A percentile compares a stretch with the other conserved stretches of the same genome.
These are phyloP conservation scores for Colletotrichum eremochloae DNA, from an alignment of 2,329 filamentous ascomycete genomes.

Conservation along the genomic window DNA sequence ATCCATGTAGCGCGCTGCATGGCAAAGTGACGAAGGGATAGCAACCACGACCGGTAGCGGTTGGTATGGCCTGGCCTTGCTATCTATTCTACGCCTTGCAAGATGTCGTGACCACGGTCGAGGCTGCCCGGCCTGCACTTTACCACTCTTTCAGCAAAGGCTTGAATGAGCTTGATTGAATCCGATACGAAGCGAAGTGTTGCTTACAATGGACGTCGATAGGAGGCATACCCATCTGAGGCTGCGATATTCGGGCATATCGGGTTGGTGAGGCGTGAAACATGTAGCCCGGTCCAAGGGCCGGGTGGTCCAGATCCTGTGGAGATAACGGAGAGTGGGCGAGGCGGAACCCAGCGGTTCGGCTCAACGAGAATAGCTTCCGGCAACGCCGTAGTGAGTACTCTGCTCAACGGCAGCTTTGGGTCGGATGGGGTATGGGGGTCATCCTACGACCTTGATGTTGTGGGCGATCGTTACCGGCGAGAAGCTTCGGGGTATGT, in stretches of 20 bases:
- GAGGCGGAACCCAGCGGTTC: constrained; percentile 6
- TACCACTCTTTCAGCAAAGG: neutral
- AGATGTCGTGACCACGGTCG: neutral
- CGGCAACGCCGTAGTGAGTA: neutral
- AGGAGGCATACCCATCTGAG: neutral
- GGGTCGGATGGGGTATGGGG: constrained; percentile 13
- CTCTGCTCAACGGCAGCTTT: constrained; percentile 1
- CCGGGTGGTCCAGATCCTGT: neutral
- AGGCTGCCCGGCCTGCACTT: neutral
- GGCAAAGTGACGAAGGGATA: neutral
- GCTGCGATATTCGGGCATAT: neutral
- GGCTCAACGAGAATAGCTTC: constrained; percentile 1
- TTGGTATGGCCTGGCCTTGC: neutral
- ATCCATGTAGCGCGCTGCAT: constrained; percentile 5
- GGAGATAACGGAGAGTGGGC: neutral
- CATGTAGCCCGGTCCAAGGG: too few relatives aligned
- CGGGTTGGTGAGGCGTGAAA: neutral
- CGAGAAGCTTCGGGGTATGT: neutral
- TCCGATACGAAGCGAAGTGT: neutral
- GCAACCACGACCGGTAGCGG: neutral
- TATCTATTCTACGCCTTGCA: neutral
- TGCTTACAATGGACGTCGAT: neutral
- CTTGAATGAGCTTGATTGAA: neutral
- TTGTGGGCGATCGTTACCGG: neutral
- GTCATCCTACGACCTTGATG: neutral